A percentile compares a stretch with the other conserved stretches of the same genome.
phyloP scores from a whole-genome alignment of 2,329 filamentous ascomycete genomes.

The Scytalidium lignicola region DNA sequence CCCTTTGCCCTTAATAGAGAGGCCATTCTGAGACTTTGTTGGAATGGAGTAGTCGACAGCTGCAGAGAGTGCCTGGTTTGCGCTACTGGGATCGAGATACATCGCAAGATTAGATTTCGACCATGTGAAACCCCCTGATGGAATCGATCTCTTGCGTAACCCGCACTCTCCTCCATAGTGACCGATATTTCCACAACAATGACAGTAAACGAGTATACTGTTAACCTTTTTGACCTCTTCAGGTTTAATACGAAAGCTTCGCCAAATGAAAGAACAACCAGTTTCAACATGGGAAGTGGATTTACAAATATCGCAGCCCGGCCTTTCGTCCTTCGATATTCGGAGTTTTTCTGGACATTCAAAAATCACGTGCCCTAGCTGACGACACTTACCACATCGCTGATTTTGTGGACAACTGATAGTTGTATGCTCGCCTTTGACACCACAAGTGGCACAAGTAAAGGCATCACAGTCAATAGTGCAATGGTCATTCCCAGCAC shows the following conservation, averaged over 20 bases:
- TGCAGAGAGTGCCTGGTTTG: constrained; percentile 20
- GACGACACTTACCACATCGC: constrained; percentile 55
- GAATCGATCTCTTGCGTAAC: constrained; percentile 11
- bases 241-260: constrained; percentile 42
- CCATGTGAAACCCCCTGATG: constrained; percentile 44
- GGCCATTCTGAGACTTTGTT: constrained; percentile 11
- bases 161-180: constrained; percentile 56
- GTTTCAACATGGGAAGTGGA: constrained; percentile 52
- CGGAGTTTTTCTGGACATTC: constrained; percentile 53
- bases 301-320: constrained; percentile 57
- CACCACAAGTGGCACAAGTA: constrained; percentile 44
- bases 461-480: constrained; percentile 39
- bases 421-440: constrained; percentile 37
- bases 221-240: constrained; percentile 42
- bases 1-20: constrained; percentile 26
- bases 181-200: constrained; percentile 45
- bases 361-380: constrained; percentile 51
- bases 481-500: constrained; percentile 43
- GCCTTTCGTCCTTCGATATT: constrained; percentile 45
- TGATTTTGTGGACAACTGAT: constrained; percentile 45
- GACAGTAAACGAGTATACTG: constrained; percentile 48
- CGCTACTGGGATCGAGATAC: constrained; percentile 44
- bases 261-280: constrained; percentile 57
- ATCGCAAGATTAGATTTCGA: constrained; percentile 41
- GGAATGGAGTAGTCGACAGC: constrained; percentile 22